phyloP scores from a whole-genome alignment of 257 asterid species.

The Verbena officinalis region DNA sequence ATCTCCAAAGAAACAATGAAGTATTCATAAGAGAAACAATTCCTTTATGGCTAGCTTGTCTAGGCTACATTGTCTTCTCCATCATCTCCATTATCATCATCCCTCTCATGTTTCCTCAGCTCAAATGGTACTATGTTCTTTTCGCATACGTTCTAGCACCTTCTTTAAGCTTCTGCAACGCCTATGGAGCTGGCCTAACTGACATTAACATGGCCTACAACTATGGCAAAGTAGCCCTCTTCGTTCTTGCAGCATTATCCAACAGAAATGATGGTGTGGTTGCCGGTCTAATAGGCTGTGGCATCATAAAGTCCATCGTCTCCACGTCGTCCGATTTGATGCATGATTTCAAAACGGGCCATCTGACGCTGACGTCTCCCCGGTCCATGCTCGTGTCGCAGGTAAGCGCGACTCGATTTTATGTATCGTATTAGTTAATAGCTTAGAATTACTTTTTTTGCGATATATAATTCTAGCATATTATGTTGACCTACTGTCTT shows the following conservation, averaged over 20 bases:
- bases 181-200: slow-evolving; percentile 73
- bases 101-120: slow-evolving; percentile 75
- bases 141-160: slow-evolving; percentile 67
- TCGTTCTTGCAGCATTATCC: slow-evolving; percentile 53
- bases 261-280: slow-evolving; percentile 65
- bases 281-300: slow-evolving; percentile 78
- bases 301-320: slow-evolving; percentile 66
- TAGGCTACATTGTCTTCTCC: slow-evolving; percentile 60
- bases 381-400: slow-evolving; percentile 73
- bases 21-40: slow-evolving; percentile 62
- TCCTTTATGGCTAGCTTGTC: slow-evolving; percentile 63
- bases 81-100: slow-evolving; percentile 50
- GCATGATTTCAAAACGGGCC: slow-evolving; percentile 80
- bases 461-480: no score
- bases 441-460: no score
- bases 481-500: no score
- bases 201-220: slow-evolving; percentile 82
- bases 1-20: slow-evolving; percentile 48
- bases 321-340: slow-evolving; percentile 64
- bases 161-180: slow-evolving; percentile 71
- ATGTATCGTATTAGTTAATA: no score
- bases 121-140: slow-evolving; percentile 65
- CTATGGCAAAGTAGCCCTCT: slow-evolving; percentile 79
- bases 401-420: slow-evolving; percentile 47
- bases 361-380: slow-evolving; percentile 74